A percentile compares a stretch with the other conserved stretches of the same genome.
Evolutionary conservation across 192 early-diverging fungal species (phyloP).

Genomic region (Backusella parvicylindrica): DNA sequence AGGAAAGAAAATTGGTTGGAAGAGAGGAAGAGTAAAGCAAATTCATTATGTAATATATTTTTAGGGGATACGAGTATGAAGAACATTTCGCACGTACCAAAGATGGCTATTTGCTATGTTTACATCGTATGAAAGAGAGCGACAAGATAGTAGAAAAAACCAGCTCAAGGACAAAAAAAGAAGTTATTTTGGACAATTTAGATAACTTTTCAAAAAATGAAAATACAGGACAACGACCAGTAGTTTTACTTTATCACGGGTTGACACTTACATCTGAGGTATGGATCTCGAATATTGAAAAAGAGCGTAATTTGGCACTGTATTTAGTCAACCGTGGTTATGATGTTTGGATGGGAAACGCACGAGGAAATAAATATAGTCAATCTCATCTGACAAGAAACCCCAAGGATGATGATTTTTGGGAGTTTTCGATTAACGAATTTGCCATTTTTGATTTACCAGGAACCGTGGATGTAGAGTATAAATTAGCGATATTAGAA

Average conservation of each 20-base stretch:
- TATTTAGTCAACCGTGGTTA: conserved; percentile 84
- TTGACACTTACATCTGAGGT: conserved; percentile 91
- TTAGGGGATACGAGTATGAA: conserved; percentile 50
- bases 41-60: neutral
- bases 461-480: conserved; percentile 70
- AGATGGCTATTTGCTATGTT: conserved; percentile 78
- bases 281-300: conserved; percentile 84
- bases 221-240: conserved; percentile 48
- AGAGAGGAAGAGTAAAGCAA: neutral
- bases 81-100: conserved; percentile 79
- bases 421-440: conserved; percentile 95
- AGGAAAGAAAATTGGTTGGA: neutral
- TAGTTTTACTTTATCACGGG: conserved; percentile 92
- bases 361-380: conserved; percentile 96
- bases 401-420: conserved; percentile 70
- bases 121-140: conserved; percentile 68
- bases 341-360: conserved; percentile 96
- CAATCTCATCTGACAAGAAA: conserved; percentile 73
- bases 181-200: neutral
- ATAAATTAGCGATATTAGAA: neutral
- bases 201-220: neutral
- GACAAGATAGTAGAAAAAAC: neutral
- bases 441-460: conserved; percentile 86
- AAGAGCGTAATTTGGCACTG: conserved; percentile 72
- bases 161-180: neutral